Evolutionary conservation across 805 yeast genomes (phyloP), one percentile per base, ranked within the genome.

Genomic region (Maudiozyma turicensis): DNA sequence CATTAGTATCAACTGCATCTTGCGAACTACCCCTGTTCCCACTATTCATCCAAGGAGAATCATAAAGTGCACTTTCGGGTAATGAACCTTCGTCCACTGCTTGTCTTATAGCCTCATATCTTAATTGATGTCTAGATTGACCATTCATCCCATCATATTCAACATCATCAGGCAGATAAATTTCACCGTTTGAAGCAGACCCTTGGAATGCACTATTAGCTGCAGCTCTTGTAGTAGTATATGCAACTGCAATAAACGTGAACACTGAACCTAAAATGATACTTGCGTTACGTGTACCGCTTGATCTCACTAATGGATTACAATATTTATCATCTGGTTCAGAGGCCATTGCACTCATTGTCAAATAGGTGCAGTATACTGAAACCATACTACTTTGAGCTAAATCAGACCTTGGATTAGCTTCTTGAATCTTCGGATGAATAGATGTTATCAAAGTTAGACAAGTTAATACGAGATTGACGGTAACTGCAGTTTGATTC

Each of bases 341-440:
- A 10, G 95, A 82, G 1, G 96, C 84, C 57, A 93, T 95, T 0
- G 98, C 99, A 51, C 93, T 82, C 72, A 93, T 78, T 2, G 89
- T 81, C 57, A 93, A 71, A 63, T 93, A 93, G 0, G 97, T 85
- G 66, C 98, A 88, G 67, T 93, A 93, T 26, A 89, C 76, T 10
- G 91, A 82, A 37, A 95, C 98, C 90, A 95, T 90, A 13, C 96
- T 89, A 9, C 95, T 77, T 70, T 93, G 99, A 3, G 99, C 97
- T 45, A 93, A 72, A 1, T 99, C 99, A 1, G 96, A 95, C 57
- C 85, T 86, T 5, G 98, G 95, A 66, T 95, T 95, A 60, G 77
- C 80, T 63, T 88, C 97, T 67, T 93, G 98, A 20, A 93, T 82
- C 29, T 75, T 76, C 38, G 95, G 95, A 58, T 85, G 78, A 40